Evolutionary conservation across 176 grass and related monocot genomes (phyloP), one percentile per base, ranked within the genome.

Genomic region (Cenchrus americanus): DNA sequence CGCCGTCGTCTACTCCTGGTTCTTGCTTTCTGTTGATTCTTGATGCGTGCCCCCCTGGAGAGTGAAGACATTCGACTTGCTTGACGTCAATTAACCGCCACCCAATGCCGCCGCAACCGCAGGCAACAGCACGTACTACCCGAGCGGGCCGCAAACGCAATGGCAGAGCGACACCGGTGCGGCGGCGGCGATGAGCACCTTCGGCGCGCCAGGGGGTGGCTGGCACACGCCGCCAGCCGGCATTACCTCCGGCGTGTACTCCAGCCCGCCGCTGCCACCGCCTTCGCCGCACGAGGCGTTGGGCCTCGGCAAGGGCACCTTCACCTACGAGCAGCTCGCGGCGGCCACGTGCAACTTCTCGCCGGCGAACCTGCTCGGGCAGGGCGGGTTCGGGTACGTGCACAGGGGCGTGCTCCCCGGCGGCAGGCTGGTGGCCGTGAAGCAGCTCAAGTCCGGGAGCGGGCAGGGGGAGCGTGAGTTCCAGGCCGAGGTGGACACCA

Each of bases 371-470:
- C 89, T 96, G 80, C 60, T 96, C 2, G 94, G 94, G 6, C 86
- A 93, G 76, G 94, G 94, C 32, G 94, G 94, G 34, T 96, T 96
- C 66, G 94, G 94, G 76, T 91, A 93, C 52, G 94, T 96, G 80
- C 91, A 96, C 83, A 93, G 59, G 83, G 91, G 94, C 6, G 80
- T 92, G 50, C 85, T 96, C 51, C 83, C 83, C 4, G 69, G 83
- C n/a, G 91, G 94, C 21, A 68, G 75, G 83, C 66, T 68, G 79
- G 84, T 92, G 18, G 90, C 90, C 49, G 90, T 89, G 71, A 92
- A 92, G 47, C 78, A 79, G 74, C 85, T 92, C n/a, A 92, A 86
- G 77, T 78, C 86, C 14, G 90, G 82, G 32, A 88, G 90, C 49
- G 86, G 79, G 63, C 90, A 92, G 66, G 90, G 86, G 41, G 89